These are phyloP conservation scores for Naganishia friedmannii DNA, from an alignment of 768 basidiomycete species.

Conservation along the genomic window DNA sequence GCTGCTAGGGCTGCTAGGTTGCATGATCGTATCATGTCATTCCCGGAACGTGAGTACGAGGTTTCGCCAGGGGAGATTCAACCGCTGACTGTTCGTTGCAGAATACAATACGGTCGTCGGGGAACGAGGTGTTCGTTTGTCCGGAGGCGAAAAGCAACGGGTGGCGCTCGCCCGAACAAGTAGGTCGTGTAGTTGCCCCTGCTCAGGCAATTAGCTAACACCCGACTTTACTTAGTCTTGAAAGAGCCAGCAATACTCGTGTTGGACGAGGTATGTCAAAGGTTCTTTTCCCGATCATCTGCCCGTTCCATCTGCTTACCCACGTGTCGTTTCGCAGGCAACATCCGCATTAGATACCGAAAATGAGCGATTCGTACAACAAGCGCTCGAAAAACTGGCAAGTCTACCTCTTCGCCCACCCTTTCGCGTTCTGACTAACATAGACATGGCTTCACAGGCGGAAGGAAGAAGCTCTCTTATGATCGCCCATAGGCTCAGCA, in stretches of 20 bases:
- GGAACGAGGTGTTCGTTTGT: constrained; percentile 79
- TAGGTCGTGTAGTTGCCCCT: neutral
- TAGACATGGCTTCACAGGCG: constrained; percentile 35
- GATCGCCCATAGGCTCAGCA: constrained; percentile 69
- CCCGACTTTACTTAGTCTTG: constrained; percentile 53
- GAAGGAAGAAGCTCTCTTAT: constrained; percentile 70
- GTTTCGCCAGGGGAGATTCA: neutral
- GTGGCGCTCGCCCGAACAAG: constrained; percentile 79
- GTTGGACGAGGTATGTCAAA: constrained; percentile 69
- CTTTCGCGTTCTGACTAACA: neutral
- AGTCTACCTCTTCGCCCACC: constrained; percentile 16
- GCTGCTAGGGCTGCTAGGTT: constrained; percentile 81
- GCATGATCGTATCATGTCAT: constrained; percentile 77
- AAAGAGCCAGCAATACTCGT: constrained; percentile 80
- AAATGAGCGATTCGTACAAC: constrained; percentile 31
- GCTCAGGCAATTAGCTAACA: neutral
- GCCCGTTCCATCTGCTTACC: constrained; percentile 21
- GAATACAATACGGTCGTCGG: constrained; percentile 78
- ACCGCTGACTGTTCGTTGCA: neutral
- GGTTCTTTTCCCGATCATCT: constrained; percentile 54
- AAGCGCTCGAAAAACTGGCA: constrained; percentile 24
- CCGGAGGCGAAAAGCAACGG: constrained; percentile 85
- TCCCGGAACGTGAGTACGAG: constrained; percentile 62
- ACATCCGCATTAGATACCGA: constrained; percentile 70
- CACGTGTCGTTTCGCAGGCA: constrained; percentile 45